Conservation (phyloP, 768 basidiomycete species). For the Tricholoma flavovirens region DNA sequence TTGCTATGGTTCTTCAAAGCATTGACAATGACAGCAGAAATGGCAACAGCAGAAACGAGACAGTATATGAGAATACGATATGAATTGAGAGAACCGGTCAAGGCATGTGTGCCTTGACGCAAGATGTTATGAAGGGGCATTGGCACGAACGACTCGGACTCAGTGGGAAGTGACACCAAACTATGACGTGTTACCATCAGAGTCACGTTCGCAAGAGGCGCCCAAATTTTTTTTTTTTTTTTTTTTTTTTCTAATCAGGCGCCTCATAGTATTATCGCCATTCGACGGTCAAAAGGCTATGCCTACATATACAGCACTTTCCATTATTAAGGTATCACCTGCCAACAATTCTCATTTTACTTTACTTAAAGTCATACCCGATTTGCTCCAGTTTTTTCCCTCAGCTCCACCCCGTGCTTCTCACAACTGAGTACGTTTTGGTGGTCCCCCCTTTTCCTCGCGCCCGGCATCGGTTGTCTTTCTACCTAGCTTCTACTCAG, state of each 20-base stretch:
- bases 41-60: constrained; percentile 58
- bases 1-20: constrained; percentile 81
- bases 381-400: background rate
- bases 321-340: too few relatives aligned
- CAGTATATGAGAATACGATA: constrained; percentile 69
- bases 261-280: too few relatives aligned
- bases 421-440: background rate
- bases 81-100: constrained; percentile 47
- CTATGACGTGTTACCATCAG: too few relatives aligned
- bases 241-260: background rate
- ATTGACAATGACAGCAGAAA: constrained; percentile 68
- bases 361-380: background rate
- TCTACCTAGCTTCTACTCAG: background rate
- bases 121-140: constrained; percentile 50
- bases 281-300: background rate
- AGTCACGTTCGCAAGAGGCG: too few relatives aligned
- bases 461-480: background rate
- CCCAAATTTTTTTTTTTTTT: too few relatives aligned
- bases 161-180: too few relatives aligned
- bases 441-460: background rate
- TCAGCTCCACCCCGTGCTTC: background rate
- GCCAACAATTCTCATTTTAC: background rate
- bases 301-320: background rate
- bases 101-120: constrained; percentile 44
- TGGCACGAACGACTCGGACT: too few relatives aligned